Base-by-base conservation (phyloP, 352 stramenopile genomes). In the Pythium grandisporangium region DNA sequence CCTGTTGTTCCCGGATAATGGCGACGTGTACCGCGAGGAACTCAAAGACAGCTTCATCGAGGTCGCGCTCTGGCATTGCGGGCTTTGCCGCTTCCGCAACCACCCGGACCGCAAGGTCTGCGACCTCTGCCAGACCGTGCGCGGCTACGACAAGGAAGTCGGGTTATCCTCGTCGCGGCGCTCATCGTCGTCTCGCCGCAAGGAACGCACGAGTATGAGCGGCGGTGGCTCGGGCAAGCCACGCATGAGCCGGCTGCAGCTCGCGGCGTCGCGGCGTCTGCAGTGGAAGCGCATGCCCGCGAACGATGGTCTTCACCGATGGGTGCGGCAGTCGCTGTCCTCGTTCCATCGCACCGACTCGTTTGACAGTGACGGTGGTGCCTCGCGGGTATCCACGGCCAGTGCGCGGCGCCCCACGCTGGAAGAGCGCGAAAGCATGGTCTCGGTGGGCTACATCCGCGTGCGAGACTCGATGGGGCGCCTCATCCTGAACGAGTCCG, bases 31-130 rank as follows among this genome's bases (percentile, higher is more conserved):
- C 36, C 71, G 77, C 24, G 77, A 90, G 40, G 71, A 90, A 43
- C 71, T 90, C n/a, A 83, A 84, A 20, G 77, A 90, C 57, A 79
- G 64, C 55, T 76, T 56, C 44, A 78, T 82, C 52, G 73, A 90
- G 48, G 65, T 84, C 32, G 68, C 74, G 42, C 57, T 90, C 12
- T 96, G 84, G 84, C 62, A 66, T n/a, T 96, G 84, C 49, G 66
- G 63, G 19, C 77, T 95, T 2, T 96, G 82, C 51, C 76, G 80
- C n/a, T 96, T 96, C 55, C 72, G 84, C 19, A 96, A 96, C 52
- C 68, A 88, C 37, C 77, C 80, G 6, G 70, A 85, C 27, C 68
- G 73, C 27, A 82, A 84, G 42, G 57, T 76, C 37, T 96, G 84
- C 63, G 79, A 89, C 40, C 49, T 95, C 46, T 96, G 84, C 50